Percentiles rank a stretch among this genome's conserved stretches.
phyloP scores from a whole-genome alignment of 768 basidiomycete genomes.

The Suillus lakei region DNA sequence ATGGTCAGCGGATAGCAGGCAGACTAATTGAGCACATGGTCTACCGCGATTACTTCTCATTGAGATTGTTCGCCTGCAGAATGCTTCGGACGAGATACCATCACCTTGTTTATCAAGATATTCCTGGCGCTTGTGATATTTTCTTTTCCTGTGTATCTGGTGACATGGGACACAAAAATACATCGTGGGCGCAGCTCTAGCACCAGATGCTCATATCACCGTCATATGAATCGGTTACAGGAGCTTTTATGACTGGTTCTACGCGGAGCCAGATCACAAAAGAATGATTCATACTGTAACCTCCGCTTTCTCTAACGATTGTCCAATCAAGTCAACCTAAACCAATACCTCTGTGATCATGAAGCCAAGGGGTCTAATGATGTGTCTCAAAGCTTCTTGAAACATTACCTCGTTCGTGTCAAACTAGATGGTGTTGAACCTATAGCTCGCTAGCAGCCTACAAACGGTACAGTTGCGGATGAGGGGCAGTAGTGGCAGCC shows the following conservation, averaged over 20 bases:
- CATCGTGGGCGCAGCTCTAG: neutral
- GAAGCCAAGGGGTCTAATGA: neutral
- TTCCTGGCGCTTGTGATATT: slow-evolving; percentile 30
- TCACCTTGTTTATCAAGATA: slow-evolving; percentile 28
- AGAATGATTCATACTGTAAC: neutral
- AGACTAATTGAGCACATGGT: slow-evolving; percentile 21
- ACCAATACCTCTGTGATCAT: neutral
- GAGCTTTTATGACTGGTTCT: neutral
- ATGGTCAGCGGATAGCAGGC: slow-evolving; percentile 28
- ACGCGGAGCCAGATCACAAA: neutral
- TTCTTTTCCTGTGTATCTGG: slow-evolving; percentile 19
- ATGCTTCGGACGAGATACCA: slow-evolving; percentile 29
- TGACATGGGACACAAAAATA: neutral
- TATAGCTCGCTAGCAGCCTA: neutral
- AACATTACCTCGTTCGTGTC: neutral
- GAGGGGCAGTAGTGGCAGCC: neutral
- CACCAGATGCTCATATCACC: neutral
- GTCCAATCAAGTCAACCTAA: neutral
- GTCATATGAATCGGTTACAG: neutral
- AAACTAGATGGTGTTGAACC: neutral
- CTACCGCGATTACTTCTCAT: slow-evolving; percentile 29
- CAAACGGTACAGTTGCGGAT: neutral
- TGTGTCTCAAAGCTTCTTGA: neutral
- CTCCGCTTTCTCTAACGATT: neutral
- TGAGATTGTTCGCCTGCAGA: slow-evolving; percentile 31